Conservation (phyloP, 2,329 filamentous ascomycete species). For the Dactylonectria estremocensis region DNA sequence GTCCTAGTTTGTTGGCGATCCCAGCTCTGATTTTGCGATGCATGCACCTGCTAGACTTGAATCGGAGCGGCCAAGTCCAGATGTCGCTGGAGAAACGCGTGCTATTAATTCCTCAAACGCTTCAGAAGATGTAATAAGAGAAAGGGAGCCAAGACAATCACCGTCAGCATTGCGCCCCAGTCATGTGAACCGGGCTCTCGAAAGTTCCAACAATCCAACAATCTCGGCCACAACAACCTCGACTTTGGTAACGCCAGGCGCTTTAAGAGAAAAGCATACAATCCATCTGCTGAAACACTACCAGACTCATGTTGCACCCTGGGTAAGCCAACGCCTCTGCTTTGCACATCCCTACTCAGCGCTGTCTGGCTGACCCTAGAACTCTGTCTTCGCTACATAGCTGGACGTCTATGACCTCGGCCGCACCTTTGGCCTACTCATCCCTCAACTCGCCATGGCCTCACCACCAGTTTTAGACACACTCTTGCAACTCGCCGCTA, state of each 20-base stretch:
- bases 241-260: not conserved
- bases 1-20: not conserved
- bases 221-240: not conserved
- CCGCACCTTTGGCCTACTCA: not conserved
- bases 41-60: too few relatives aligned
- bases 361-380: not conserved
- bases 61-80: too few relatives aligned
- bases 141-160: not conserved
- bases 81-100: too few relatives aligned
- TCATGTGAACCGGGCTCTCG: accelerated
- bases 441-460: not conserved
- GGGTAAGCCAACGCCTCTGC: not conserved
- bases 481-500: not conserved
- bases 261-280: not conserved
- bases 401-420: not conserved
- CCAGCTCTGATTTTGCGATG: not conserved
- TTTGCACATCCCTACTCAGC: not conserved
- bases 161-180: not conserved
- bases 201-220: not conserved
- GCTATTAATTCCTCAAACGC: not conserved
- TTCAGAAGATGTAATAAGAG: not conserved
- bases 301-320: not conserved
- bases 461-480: not conserved
- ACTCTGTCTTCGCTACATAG: not conserved
- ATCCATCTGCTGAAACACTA: not conserved